A percentile compares a stretch with the other conserved stretches of the same genome.
Evolutionary conservation across 176 grass and related monocot species (phyloP).

Genomic region (Rhynchospora pubera): DNA sequence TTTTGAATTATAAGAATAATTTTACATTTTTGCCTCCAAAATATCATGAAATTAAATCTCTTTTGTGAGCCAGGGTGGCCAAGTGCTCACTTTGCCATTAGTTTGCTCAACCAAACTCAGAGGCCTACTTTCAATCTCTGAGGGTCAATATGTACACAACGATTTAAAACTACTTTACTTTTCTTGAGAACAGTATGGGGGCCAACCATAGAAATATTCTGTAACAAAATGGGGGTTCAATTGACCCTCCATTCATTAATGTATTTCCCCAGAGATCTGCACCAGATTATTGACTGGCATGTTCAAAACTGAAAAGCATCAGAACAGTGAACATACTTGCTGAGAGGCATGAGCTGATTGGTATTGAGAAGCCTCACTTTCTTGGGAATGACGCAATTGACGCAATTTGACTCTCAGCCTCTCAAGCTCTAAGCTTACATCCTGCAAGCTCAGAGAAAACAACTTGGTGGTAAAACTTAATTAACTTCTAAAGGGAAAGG

Average conservation of each 20-base stretch:
- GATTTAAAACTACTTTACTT: too few species aligned
- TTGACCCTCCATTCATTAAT: too few species aligned
- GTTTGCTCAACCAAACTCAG: too few species aligned
- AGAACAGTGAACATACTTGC: slow-evolving; percentile 28
- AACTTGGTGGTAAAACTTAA: background rate
- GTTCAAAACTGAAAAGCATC: background rate
- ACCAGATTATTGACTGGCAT: background rate
- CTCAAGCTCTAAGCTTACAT: slow-evolving; percentile 51
- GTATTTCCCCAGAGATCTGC: background rate
- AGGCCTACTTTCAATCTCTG: too few species aligned
- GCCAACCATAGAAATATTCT: too few species aligned
- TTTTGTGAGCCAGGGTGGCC: background rate
- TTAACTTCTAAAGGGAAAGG: background rate
- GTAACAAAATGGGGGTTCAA: too few species aligned
- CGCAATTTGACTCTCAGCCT: slow-evolving; percentile 37
- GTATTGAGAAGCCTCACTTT: slow-evolving; percentile 27
- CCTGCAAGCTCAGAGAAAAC: background rate
- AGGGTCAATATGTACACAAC: too few species aligned
- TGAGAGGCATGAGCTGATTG: slow-evolving; percentile 25
- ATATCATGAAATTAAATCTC: background rate
- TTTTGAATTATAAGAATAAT: slow-evolving; percentile 3
- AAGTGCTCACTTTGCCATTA: background rate
- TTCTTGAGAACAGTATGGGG: too few species aligned
- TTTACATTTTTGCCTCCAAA: background rate
- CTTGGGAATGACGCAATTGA: slow-evolving; percentile 35